Evolutionary conservation across 169 alveolate genomes (phyloP), one percentile per base, ranked within the genome.

Genomic region (Plasmodium coatneyi): DNA sequence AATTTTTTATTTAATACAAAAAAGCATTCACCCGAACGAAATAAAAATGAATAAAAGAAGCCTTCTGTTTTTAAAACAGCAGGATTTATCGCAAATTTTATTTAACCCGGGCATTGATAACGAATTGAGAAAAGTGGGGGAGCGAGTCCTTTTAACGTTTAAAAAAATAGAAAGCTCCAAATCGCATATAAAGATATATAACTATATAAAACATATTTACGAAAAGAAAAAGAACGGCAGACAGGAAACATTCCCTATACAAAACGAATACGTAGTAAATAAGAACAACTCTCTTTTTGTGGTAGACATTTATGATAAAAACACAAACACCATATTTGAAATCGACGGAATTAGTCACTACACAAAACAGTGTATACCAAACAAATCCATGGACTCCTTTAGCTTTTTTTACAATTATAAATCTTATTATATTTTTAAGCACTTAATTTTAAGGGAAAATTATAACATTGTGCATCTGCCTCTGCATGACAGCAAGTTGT

Each of bases 271-370:
- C 22, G 81, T 89, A 79, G 81, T 72, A 78, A 79, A 89, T 56
- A 89, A 79, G 56, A 43, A 89, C 36, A 46, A 79, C 82, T n/a
- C 72, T 30, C 30, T 56, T 36, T 89, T 89, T 79, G 52, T 89
- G 28, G 94, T 89, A 32, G 94, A 89, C 71, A 89, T 89, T 89
- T 89, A 89, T 79, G 94, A 89, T 79, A 72, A 89, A 66, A 56
- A 56, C 22, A 89, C 94, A 49, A 89, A 89, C 32, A 89, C 94
- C 34, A 89, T 89, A 60, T 89, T 89, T 52, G 94, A 89, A 79
- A 79, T 89, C 46, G 76, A 89, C 46, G 94, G 94, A 32, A 43
- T 34, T 43, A 89, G 94, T 39, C 94, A 89, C 34, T 89, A 79
- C 41, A 71, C 94, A 54, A 89, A 89, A 89, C 94, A 89, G n/a